These are phyloP conservation scores for Calonectria pseudoreteaudii DNA, from an alignment of 2,329 filamentous ascomycete genomes.

Conservation along the genomic window DNA sequence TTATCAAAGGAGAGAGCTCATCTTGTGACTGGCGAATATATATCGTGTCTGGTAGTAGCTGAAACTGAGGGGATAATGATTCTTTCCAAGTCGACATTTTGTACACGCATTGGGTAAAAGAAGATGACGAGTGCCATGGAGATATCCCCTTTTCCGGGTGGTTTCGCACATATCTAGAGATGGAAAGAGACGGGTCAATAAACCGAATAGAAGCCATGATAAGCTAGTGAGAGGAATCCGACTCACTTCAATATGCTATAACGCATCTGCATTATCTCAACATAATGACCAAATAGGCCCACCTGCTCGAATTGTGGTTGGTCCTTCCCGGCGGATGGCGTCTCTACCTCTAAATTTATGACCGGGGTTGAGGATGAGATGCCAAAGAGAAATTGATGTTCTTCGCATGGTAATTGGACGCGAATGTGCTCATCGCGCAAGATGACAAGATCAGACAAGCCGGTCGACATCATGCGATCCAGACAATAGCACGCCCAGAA, in stretches of 20 bases:
- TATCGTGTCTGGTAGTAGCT: slow-evolving; percentile 13
- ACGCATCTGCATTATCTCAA: slow-evolving; percentile 18
- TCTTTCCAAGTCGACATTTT: slow-evolving; percentile 12
- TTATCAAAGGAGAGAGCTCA: slow-evolving; percentile 8
- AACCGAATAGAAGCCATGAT: too few relatives aligned
- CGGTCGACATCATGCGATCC: slow-evolving; percentile 19
- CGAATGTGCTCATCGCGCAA: slow-evolving; percentile 8
- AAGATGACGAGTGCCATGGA: slow-evolving; percentile 1
- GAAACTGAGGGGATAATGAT: slow-evolving; percentile 7
- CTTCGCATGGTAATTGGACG: slow-evolving; percentile 14
- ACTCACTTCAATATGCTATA: slow-evolving; percentile 17
- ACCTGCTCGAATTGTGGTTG: background rate
- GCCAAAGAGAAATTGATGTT: slow-evolving; percentile 5
- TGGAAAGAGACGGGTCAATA: background rate
- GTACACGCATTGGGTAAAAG: slow-evolving; percentile 7
- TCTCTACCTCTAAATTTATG: slow-evolving; percentile 2
- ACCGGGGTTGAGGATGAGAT: slow-evolving; percentile 2
- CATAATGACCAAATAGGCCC: slow-evolving; percentile 14
- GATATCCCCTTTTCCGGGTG: background rate
- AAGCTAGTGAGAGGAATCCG: background rate
- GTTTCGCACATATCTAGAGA: slow-evolving; percentile 10
- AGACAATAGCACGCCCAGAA: slow-evolving; percentile 21
- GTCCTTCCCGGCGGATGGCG: background rate
- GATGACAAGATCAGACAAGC: background rate
- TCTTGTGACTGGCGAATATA: slow-evolving; percentile 5